These are phyloP conservation scores for Corymbia maculata DNA, from an alignment of 345 rosid genomes.

Conservation along the genomic window DNA sequence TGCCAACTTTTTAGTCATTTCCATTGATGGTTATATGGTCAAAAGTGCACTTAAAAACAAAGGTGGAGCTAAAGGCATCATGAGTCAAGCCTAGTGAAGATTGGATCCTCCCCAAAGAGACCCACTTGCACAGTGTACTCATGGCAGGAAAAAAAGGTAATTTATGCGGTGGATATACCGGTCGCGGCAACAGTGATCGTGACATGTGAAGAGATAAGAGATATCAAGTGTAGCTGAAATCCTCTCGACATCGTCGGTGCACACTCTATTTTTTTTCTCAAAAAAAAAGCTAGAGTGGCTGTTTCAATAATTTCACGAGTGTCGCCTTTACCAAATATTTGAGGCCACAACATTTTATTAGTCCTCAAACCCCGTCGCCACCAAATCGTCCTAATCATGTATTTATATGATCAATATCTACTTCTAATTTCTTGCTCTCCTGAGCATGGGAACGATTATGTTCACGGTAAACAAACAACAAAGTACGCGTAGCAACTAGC, in stretches of 20 bases:
- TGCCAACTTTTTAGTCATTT: neutral
- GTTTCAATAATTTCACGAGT: neutral
- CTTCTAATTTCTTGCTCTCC: neutral
- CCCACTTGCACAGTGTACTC: neutral
- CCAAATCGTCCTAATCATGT: neutral
- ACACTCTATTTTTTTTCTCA: no score
- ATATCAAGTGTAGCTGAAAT: neutral
- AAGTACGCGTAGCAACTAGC: neutral
- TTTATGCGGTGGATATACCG: neutral
- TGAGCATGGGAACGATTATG: neutral
- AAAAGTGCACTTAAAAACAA: neutral
- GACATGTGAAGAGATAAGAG: neutral
- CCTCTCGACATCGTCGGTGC: no score
- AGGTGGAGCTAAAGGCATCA: neutral
- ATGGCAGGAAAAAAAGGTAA: neutral
- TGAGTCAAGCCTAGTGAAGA: neutral
- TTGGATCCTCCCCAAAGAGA: neutral
- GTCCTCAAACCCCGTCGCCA: neutral
- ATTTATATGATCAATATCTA: neutral
- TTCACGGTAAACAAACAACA: neutral
- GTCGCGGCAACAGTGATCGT: neutral
- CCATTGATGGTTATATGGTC: neutral
- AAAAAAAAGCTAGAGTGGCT: neutral
- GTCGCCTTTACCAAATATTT: rapidly evolving
- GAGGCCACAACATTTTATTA: neutral